Conservation (phyloP, 164 flowering plant species). For the Akebia trifoliata region DNA sequence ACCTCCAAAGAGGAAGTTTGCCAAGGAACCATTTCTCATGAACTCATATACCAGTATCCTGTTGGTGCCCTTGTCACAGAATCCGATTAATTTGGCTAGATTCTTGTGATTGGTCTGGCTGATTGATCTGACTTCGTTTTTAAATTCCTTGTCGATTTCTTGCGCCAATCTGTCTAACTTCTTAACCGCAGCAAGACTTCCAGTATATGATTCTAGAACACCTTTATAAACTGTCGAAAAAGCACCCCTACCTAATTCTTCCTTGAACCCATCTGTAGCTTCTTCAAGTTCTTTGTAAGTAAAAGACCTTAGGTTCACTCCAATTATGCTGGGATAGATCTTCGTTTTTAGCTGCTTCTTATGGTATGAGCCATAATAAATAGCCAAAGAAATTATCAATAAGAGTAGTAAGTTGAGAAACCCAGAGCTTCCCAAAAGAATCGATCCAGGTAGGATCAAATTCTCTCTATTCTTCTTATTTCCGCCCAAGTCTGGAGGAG, state of each 20-base stretch:
- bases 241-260: conserved; percentile 14
- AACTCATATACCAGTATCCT: conserved; percentile 15
- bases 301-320: conserved; percentile 6
- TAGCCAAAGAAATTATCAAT: neutral
- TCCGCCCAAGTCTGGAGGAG: neutral
- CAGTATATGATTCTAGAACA: neutral
- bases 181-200: conserved; percentile 13
- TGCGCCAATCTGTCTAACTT: conserved; percentile 12
- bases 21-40: conserved; percentile 16
- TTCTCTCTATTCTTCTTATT: neutral
- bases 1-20: conserved; percentile 12
- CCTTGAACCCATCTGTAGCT: conserved; percentile 16
- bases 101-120: conserved; percentile 23
- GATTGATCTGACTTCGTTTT: conserved; percentile 14
- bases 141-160: conserved; percentile 11
- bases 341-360: neutral
- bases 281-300: conserved; percentile 18
- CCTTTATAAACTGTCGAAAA: conserved; percentile 16
- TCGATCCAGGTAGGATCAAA: neutral
- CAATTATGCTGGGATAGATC: neutral
- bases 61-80: conserved; percentile 11
- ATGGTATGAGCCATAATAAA: neutral
- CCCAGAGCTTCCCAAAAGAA: conserved; percentile 10
- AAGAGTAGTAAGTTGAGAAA: conserved; percentile 5
- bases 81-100: conserved; percentile 14